Base-by-base conservation (phyloP, 257 asterid species). In the Petunia secreta region DNA sequence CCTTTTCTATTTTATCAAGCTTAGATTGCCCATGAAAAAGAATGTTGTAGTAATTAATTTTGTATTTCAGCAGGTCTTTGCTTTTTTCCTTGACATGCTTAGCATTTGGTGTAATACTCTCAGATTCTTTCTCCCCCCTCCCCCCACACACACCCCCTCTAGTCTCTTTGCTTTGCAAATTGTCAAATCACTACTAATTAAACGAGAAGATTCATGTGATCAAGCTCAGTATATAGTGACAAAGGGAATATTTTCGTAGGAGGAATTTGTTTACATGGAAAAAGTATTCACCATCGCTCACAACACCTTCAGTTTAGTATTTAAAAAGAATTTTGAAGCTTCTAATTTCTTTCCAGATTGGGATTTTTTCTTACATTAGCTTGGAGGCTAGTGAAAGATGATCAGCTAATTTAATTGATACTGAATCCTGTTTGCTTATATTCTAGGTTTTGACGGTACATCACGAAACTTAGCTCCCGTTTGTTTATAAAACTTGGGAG, bases 361-460 rank as follows among this genome's bases (percentile, higher is more conserved):
- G 2, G 55, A 16, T 46, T 8, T 69, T n/a, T 44, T 68, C 76
- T 9, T 44, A 44, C 16, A 44, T 67, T 43, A 67, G 16, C 9
- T 8, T 16, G 57, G 43, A 69, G 59, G 60, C 0, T 48, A 48
- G 60, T 36, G 41, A 48, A 48, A 25, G 25, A 25, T 25, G 57
- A 71, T 48, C 1, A 10, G 41, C 34, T 25, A 48, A 5, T 71
- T 48, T 34, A 71, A 25, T 48, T 71, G 44, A 69, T 44, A 46
- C 25, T 71, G 43, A 5, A 71, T 71, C 77, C 34, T 48, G 77
- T 71, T 71, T 13, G 77, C 59, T 71, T 10, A 34, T 71, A 71
- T 48, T 34, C 43, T 34, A 10, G 41, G 60, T 43, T 48, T 71
- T 71, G 77, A 44, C 77, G 34, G 60, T 34, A 1, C 16, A 71